Evolutionary conservation across 1,284 basidiomycete genomes (phyloP).

Genomic region (Cutaneotrichosporon spelunceum): DNA sequence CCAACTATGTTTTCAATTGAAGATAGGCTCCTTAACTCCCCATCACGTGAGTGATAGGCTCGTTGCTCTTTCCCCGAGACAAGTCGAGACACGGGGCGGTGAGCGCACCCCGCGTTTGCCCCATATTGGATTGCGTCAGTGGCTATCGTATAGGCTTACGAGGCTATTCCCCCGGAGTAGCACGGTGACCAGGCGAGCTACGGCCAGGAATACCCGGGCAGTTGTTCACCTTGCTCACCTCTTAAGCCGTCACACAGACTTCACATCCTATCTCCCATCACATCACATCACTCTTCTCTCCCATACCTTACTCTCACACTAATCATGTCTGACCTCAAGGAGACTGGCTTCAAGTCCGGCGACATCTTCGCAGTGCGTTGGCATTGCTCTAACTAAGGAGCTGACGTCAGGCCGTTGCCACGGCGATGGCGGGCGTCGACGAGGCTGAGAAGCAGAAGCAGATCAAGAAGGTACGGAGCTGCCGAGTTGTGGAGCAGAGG

Average conservation of each 20-base stretch:
- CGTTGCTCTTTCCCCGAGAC: too few species aligned
- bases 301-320: background rate
- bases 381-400: background rate
- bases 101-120: background rate
- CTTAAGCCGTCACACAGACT: background rate
- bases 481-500: background rate
- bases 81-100: too few species aligned
- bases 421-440: slow-evolving; percentile 63
- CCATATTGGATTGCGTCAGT: background rate
- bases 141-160: too few species aligned
- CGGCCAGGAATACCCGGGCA: background rate
- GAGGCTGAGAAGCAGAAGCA: slow-evolving; percentile 73
- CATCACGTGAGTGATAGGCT: too few species aligned
- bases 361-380: slow-evolving; percentile 58
- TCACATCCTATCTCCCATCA: background rate
- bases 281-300: background rate
- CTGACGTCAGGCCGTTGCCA: slow-evolving; percentile 54
- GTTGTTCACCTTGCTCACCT: background rate
- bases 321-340: slow-evolving; percentile 37
- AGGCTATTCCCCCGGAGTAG: background rate
- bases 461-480: slow-evolving; percentile 83
- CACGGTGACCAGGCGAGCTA: background rate
- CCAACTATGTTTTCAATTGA: too few species aligned
- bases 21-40: too few species aligned
- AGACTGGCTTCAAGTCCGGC: slow-evolving; percentile 59